A percentile compares a stretch with the other conserved stretches of the same genome.
Conservation (phyloP, 345 rosid species). For the Euphorbia pulcherrima region DNA sequence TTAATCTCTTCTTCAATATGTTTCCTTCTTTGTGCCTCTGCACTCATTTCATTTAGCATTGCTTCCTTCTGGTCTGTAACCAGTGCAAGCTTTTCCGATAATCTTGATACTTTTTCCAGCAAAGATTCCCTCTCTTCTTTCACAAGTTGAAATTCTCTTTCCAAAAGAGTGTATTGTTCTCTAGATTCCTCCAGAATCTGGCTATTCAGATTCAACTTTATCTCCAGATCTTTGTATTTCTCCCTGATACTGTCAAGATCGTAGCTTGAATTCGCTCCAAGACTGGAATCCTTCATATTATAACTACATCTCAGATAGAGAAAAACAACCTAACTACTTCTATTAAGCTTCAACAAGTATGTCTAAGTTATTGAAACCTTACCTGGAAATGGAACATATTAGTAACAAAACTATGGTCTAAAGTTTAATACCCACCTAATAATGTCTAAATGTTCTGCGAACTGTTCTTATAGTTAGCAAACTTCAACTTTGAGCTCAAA, state of each 20-base stretch:
- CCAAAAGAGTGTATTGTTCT: conserved; percentile 46
- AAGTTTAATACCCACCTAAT: background rate
- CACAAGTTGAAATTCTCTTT: conserved; percentile 50
- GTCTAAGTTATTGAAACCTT: background rate
- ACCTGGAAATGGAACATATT: background rate
- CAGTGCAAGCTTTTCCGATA: conserved; percentile 42
- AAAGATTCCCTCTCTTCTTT: conserved; percentile 61
- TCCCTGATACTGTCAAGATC: conserved; percentile 50
- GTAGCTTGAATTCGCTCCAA: conserved; percentile 36
- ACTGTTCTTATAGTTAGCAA: no score
- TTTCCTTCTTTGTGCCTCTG: conserved; percentile 58
- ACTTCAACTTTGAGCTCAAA: no score
- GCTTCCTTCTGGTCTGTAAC: conserved; percentile 54
- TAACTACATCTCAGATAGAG: conserved; percentile 38
- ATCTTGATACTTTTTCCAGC: conserved; percentile 35
- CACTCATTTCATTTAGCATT: conserved; percentile 50
- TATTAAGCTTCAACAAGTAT: background rate
- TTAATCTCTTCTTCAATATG: conserved; percentile 67
- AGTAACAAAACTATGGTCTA: background rate
- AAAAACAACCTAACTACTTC: conserved; percentile 1
- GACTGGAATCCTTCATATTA: conserved; percentile 52
- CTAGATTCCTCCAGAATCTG: conserved; percentile 46
- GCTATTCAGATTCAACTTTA: conserved; percentile 38
- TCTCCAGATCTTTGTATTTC: conserved; percentile 46
- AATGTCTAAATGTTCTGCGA: background rate